A percentile compares a stretch with the other conserved stretches of the same genome.
phyloP scores from a whole-genome alignment of 108 stramenopile genomes.

The Cylindrotheca fusiformis region DNA sequence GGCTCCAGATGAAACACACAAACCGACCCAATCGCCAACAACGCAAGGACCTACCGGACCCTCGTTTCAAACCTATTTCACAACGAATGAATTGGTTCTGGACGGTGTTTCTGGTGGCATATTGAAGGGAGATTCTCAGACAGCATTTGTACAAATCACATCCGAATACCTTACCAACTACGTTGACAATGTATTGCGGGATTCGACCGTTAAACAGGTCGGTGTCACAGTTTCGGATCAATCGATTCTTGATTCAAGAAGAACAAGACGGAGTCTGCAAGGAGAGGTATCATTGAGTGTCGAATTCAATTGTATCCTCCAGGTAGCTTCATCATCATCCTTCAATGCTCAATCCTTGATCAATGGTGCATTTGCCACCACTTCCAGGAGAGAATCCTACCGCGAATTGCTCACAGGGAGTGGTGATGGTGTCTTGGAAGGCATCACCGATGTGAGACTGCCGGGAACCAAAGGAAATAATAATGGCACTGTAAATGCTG shows the following conservation, averaged over 20 bases:
- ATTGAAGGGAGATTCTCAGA: no score
- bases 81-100: background rate
- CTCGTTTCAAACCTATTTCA: no score
- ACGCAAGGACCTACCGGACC: no score
- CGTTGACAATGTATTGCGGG: background rate
- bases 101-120: no score
- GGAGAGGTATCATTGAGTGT: background rate
- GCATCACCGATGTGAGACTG: background rate
- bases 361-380: slow-evolving; percentile 15
- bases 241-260: background rate
- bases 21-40: no score
- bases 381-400: slow-evolving; percentile 1
- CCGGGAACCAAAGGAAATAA: background rate
- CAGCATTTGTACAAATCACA: background rate
- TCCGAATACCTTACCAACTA: background rate
- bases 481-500: background rate
- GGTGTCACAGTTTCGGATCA: background rate
- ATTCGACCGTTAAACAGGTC: background rate
- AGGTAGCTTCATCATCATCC: background rate
- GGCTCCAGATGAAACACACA: no score
- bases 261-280: background rate
- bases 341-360: slow-evolving; percentile 7
- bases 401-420: background rate
- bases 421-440: background rate
- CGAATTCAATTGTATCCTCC: background rate